Percentiles rank a stretch among this genome's conserved stretches.
Conservation (phyloP, 345 rosid species). For the Lepidium sativum region DNA sequence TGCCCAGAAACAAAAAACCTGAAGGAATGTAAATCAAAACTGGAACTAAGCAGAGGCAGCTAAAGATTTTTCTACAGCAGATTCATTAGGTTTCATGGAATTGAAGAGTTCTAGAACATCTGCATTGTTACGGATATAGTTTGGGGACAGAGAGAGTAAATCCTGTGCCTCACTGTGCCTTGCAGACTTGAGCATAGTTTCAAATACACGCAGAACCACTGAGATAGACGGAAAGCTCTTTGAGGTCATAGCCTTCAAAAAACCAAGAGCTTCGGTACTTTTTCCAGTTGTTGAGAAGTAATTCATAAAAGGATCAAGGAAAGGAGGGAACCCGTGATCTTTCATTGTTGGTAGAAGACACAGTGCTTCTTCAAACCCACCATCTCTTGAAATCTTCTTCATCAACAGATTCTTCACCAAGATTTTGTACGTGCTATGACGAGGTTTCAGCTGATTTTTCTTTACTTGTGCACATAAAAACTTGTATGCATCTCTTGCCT, state of each 20-base stretch:
- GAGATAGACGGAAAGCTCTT: conserved; percentile 63
- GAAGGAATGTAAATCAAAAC: conserved; percentile 8
- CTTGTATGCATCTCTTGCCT: conserved; percentile 57
- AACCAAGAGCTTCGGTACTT: conserved; percentile 49
- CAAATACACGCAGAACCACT: conserved; percentile 52
- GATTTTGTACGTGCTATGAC: conserved; percentile 49
- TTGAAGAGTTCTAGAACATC: conserved; percentile 76
- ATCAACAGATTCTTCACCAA: conserved; percentile 50
- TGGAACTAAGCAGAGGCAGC: conserved; percentile 23
- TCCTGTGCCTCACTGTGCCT: conserved; percentile 70
- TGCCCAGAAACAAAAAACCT: not conserved
- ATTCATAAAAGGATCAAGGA: conserved; percentile 54
- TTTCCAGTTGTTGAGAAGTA: conserved; percentile 64
- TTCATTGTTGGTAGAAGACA: conserved; percentile 59
- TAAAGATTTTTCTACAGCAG: conserved; percentile 16
- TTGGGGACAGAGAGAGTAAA: conserved; percentile 59
- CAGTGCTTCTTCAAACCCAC: conserved; percentile 65
- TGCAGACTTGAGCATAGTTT: conserved; percentile 53
- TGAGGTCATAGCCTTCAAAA: conserved; percentile 56
- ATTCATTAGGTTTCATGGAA: conserved; percentile 35
- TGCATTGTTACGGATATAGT: conserved; percentile 55
- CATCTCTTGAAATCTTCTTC: conserved; percentile 45
- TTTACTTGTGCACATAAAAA: conserved; percentile 36
- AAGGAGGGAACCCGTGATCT: conserved; percentile 68
- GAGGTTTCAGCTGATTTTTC: conserved; percentile 43